Evolutionary conservation across 2,329 filamentous ascomycete species (phyloP).

Genomic region (Calonectria fujianensis): DNA sequence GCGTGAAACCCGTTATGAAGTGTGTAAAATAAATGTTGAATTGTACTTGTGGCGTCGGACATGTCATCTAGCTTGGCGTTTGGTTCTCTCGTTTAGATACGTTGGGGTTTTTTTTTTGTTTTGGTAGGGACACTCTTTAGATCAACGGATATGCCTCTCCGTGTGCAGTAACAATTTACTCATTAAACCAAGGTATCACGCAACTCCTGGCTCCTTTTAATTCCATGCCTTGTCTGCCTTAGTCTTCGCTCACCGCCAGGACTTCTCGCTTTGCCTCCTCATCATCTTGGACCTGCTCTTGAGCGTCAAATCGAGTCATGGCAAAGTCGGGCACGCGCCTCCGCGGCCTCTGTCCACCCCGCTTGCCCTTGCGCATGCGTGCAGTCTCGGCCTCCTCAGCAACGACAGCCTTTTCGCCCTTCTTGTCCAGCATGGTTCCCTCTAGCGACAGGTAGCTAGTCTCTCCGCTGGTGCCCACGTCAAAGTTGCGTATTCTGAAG

Average conservation of each 20-base stretch:
- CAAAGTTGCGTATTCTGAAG: slow-evolving; percentile 90
- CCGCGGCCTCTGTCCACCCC: slow-evolving; percentile 54
- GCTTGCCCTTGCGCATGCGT: slow-evolving; percentile 60
- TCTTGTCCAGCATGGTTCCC: slow-evolving; percentile 86
- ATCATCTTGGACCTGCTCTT: slow-evolving; percentile 60
- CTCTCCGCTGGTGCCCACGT: slow-evolving; percentile 83
- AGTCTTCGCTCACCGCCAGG: slow-evolving; percentile 51
- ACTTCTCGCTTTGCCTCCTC: slow-evolving; percentile 51
- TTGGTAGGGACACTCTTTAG: slow-evolving; percentile 38
- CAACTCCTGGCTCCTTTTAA: slow-evolving; percentile 55
- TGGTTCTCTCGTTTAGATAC: slow-evolving; percentile 39
- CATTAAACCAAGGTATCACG: slow-evolving; percentile 57
- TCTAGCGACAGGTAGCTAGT: slow-evolving; percentile 90
- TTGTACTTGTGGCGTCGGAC: slow-evolving; percentile 12
- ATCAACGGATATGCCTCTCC: slow-evolving; percentile 45
- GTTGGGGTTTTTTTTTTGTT: slow-evolving; percentile 22
- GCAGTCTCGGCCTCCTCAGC: slow-evolving; percentile 66
- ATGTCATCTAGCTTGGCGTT: slow-evolving; percentile 42
- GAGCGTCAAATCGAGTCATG: slow-evolving; percentile 73
- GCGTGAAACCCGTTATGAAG: slow-evolving; percentile 48
- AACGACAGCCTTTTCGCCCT: slow-evolving; percentile 77
- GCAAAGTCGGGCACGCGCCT: slow-evolving; percentile 71
- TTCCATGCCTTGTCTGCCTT: slow-evolving; percentile 45
- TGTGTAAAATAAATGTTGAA: slow-evolving; percentile 6
- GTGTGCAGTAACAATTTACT: slow-evolving; percentile 48